These are phyloP conservation scores for Cladobotryum protrusum DNA, from an alignment of 2,329 filamentous ascomycete species.

Conservation along the genomic window DNA sequence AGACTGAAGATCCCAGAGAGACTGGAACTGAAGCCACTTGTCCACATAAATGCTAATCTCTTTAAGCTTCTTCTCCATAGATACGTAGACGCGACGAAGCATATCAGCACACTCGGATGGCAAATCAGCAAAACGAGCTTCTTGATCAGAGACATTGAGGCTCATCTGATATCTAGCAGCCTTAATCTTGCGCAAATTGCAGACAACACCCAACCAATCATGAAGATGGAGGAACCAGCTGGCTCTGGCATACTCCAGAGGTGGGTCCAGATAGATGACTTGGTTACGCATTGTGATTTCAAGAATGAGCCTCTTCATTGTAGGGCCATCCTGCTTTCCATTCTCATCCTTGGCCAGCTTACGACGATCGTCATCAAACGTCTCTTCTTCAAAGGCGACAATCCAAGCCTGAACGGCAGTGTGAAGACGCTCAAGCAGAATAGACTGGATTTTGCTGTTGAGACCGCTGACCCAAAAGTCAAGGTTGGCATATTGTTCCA, in stretches of 20 bases:
- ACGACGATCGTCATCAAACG: conserved; percentile 46
- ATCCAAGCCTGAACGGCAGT: conserved; percentile 85
- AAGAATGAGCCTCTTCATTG: conserved; percentile 69
- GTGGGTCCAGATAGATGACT: conserved; percentile 92
- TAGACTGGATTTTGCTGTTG: conserved; percentile 77
- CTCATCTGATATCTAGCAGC: conserved; percentile 92
- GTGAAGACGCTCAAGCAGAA: conserved; percentile 75
- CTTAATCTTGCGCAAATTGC: conserved; percentile 89
- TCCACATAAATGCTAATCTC: conserved; percentile 84
- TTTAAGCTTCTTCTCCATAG: conserved; percentile 74
- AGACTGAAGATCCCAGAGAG: conserved; percentile 93
- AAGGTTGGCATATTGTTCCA: conserved; percentile 94
- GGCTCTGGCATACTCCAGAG: conserved; percentile 82
- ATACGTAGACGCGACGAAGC: conserved; percentile 72
- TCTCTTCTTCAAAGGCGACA: conserved; percentile 66
- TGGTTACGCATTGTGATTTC: conserved; percentile 98
- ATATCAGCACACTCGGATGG: conserved; percentile 76
- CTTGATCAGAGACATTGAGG: conserved; percentile 58
- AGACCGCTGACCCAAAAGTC: conserved; percentile 82
- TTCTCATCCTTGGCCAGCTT: conserved; percentile 44
- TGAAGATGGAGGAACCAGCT: conserved; percentile 93
- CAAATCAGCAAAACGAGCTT: conserved; percentile 74
- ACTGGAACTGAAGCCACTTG: conserved; percentile 98
- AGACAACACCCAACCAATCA: conserved; percentile 87
- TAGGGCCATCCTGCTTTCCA: conserved; percentile 48